Percentiles rank a stretch among this genome's conserved stretches.
Evolutionary conservation across 2,329 filamentous ascomycete genomes (phyloP).

Genomic region (Pseudocercospora musae): DNA sequence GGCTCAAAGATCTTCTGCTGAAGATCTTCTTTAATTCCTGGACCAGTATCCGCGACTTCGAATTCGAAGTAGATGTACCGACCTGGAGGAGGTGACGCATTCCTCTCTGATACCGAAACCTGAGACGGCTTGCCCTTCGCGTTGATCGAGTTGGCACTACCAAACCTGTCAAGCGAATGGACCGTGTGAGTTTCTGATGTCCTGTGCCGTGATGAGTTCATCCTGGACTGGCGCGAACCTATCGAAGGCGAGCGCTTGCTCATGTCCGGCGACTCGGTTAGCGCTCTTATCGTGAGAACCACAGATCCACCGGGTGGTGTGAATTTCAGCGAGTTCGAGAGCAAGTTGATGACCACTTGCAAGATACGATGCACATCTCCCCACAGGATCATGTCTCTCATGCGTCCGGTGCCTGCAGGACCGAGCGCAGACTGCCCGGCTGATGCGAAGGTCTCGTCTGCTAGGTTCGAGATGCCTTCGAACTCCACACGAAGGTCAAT

Average conservation of each 20-base stretch:
- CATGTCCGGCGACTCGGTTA: slow-evolving; percentile 55
- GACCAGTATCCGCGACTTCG: slow-evolving; percentile 82
- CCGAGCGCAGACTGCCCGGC: slow-evolving; percentile 11
- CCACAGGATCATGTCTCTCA: slow-evolving; percentile 85
- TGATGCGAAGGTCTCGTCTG: slow-evolving; percentile 23
- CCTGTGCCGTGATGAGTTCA: slow-evolving; percentile 10
- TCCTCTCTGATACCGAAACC: slow-evolving; percentile 18
- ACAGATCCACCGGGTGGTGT: slow-evolving; percentile 75
- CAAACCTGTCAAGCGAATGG: slow-evolving; percentile 1
- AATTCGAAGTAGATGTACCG: slow-evolving; percentile 77
- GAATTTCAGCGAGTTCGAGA: slow-evolving; percentile 90
- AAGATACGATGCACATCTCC: slow-evolving; percentile 90
- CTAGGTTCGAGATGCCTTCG: slow-evolving; percentile 48
- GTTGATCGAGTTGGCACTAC: slow-evolving; percentile 47
- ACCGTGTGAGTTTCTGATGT: slow-evolving; percentile 1
- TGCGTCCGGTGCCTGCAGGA: slow-evolving; percentile 57
- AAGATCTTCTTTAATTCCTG: slow-evolving; percentile 74
- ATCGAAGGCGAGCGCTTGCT: slow-evolving; percentile 45
- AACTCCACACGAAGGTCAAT: slow-evolving; percentile 74
- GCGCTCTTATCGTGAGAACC: slow-evolving; percentile 69
- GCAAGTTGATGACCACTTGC: slow-evolving; percentile 90
- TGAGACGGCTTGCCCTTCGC: slow-evolving; percentile 38
- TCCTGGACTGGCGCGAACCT: slow-evolving; percentile 23
- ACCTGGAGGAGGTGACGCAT: slow-evolving; percentile 52
- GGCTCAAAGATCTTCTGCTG: slow-evolving; percentile 87